A percentile compares a stretch with the other conserved stretches of the same genome.
These are phyloP conservation scores for Datura wrightii DNA, from an alignment of 257 asterid genomes.

Conservation along the genomic window DNA sequence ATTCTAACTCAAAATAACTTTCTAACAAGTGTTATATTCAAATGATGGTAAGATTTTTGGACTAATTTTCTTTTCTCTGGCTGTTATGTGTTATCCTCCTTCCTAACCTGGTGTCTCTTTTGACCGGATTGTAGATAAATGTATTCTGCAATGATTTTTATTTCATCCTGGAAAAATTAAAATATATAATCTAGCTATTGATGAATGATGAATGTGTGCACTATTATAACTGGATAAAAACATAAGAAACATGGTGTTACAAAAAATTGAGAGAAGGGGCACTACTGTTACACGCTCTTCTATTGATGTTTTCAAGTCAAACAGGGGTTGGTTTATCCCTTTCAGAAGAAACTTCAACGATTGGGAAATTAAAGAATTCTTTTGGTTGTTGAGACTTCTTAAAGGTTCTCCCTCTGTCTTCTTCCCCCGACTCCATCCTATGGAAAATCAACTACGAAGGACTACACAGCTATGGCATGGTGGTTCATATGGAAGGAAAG, in stretches of 20 bases:
- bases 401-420: too few relatives aligned
- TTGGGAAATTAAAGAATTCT: too few relatives aligned
- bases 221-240: background rate
- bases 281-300: too few relatives aligned
- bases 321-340: too few relatives aligned
- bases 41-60: background rate
- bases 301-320: too few relatives aligned
- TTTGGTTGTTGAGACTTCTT: too few relatives aligned
- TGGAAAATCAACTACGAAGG: too few relatives aligned
- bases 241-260: background rate
- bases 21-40: background rate
- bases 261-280: background rate
- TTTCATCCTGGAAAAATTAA: background rate
- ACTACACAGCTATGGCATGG: too few relatives aligned
- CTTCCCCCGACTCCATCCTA: too few relatives aligned
- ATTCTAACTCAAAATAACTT: background rate
- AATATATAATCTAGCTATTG: background rate
- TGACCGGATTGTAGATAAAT: background rate
- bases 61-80: background rate
- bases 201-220: background rate
- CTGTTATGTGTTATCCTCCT: background rate
- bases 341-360: too few relatives aligned
- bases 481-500: too few relatives aligned
- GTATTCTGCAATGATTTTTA: background rate
- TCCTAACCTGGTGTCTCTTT: background rate